These are phyloP conservation scores for Tillandsia fasciculata DNA, from an alignment of 176 grass and related monocot genomes.

Conservation along the genomic window DNA sequence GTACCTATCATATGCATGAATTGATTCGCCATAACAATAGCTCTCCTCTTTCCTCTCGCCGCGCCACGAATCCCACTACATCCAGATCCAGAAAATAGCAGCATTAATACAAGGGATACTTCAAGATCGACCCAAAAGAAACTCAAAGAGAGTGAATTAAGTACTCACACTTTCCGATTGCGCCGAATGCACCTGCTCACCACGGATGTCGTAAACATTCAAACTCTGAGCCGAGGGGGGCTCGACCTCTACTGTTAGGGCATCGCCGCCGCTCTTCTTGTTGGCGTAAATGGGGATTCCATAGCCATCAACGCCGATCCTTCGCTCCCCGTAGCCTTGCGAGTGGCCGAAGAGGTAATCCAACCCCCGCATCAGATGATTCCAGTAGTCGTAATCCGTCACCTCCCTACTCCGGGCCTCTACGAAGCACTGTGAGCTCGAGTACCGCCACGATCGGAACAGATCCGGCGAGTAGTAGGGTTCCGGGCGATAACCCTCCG, in stretches of 20 bases:
- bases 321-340: constrained; percentile 74
- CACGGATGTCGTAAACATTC: constrained; percentile 25
- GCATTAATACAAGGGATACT: not conserved
- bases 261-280: constrained; percentile 37
- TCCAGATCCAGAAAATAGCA: constrained; percentile 1
- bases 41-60: constrained; percentile 17
- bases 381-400: constrained; percentile 46
- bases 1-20: constrained; percentile 21
- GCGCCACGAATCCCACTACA: constrained; percentile 25
- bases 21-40: constrained; percentile 3
- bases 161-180: not conserved
- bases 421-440: not conserved
- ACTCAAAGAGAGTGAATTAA: not conserved
- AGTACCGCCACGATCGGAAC: constrained; percentile 24
- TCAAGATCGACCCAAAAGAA: not conserved
- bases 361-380: constrained; percentile 53
- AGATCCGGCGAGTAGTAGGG: constrained; percentile 42
- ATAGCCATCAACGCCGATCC: constrained; percentile 38
- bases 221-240: constrained; percentile 33
- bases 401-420: constrained; percentile 1
- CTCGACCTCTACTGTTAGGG: constrained; percentile 46
- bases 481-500: constrained; percentile 17
- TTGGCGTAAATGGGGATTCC: constrained; percentile 71
- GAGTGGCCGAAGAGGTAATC: constrained; percentile 84
- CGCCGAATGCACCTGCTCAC: constrained; percentile 1